A percentile compares a stretch with the other conserved stretches of the same genome.
phyloP scores from a whole-genome alignment of 1,284 basidiomycete species.

The Irpex lacteus region DNA sequence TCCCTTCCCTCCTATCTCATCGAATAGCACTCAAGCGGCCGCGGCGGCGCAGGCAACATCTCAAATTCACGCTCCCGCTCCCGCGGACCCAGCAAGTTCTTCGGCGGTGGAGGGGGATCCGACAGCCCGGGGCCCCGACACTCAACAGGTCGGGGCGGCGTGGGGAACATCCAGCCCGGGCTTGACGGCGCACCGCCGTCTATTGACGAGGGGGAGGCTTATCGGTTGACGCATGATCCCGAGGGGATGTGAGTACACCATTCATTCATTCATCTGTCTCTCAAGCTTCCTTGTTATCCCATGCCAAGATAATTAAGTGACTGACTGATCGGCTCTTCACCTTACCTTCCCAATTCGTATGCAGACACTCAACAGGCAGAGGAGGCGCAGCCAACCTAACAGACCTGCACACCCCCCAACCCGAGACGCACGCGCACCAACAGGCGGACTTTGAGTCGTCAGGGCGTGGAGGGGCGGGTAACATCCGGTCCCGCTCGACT shows the following conservation, averaged over 20 bases:
- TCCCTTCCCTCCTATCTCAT: background rate
- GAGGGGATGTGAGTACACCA: constrained; percentile 46
- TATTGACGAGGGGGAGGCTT: constrained; percentile 45
- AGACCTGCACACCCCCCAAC: constrained; percentile 33
- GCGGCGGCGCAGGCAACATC: constrained; percentile 62
- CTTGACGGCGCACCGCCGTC: constrained; percentile 23
- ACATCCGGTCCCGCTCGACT: constrained; percentile 51
- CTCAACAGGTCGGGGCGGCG: constrained; percentile 66
- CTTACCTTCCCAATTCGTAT: background rate
- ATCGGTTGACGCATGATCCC: constrained; percentile 25
- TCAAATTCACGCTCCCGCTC: constrained; percentile 34
- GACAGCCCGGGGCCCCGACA: constrained; percentile 25
- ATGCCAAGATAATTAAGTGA: too few species aligned
- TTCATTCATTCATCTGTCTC: background rate
- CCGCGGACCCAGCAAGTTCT: constrained; percentile 17
- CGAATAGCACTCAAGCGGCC: constrained; percentile 52
- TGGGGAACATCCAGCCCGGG: constrained; percentile 53
- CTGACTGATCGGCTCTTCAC: constrained; percentile 5
- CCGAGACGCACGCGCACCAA: constrained; percentile 31
- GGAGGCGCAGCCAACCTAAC: constrained; percentile 67
- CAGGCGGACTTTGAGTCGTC: constrained; percentile 35
- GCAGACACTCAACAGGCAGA: constrained; percentile 66
- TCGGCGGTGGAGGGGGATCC: constrained; percentile 10
- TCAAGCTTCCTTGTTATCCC: background rate
- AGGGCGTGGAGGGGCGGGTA: constrained; percentile 76